A percentile compares a stretch with the other conserved stretches of the same genome.
phyloP scores from a whole-genome alignment of 768 basidiomycete species.

The Sistotremastrum niveocremeum region DNA sequence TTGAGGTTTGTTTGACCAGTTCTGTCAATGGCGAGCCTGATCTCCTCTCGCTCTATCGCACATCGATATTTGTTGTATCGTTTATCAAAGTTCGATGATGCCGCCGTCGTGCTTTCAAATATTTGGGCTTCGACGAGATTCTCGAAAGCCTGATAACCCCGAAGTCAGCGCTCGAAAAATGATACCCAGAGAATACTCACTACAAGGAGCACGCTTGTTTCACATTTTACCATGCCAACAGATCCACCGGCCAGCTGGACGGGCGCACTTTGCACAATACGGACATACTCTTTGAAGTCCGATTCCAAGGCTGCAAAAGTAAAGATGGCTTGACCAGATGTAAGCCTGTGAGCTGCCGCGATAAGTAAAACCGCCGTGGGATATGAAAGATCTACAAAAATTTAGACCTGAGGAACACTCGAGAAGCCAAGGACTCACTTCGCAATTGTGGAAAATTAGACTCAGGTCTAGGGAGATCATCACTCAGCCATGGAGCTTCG shows the following conservation, averaged over 20 bases:
- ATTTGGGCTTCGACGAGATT: conserved; percentile 41
- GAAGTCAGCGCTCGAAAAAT: conserved; percentile 1
- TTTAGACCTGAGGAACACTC: not conserved
- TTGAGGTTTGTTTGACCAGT: conserved; percentile 57
- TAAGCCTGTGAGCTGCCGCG: conserved; percentile 64
- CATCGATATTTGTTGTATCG: conserved; percentile 72
- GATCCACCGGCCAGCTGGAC: conserved; percentile 53
- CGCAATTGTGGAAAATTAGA: not conserved
- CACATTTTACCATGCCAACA: conserved; percentile 61
- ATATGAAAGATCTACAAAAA: conserved; percentile 50
- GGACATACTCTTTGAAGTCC: conserved; percentile 60
- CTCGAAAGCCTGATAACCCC: conserved; percentile 55
- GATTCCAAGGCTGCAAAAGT: conserved; percentile 90
- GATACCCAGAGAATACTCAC: conserved; percentile 29
- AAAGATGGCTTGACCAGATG: conserved; percentile 63
- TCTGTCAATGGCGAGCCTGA: conserved; percentile 54
- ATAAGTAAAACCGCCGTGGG: conserved; percentile 74
- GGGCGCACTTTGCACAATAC: conserved; percentile 58
- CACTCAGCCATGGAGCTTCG: conserved; percentile 39
- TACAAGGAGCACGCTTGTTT: conserved; percentile 47
- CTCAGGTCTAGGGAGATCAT: conserved; percentile 38
- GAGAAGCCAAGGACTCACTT: conserved; percentile 1
- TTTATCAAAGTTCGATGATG: conserved; percentile 37
- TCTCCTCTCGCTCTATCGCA: conserved; percentile 43
- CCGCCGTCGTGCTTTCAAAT: conserved; percentile 37